Evolutionary conservation across 23 red algal genomes (phyloP).

Genomic region (Chondrus crispus): DNA sequence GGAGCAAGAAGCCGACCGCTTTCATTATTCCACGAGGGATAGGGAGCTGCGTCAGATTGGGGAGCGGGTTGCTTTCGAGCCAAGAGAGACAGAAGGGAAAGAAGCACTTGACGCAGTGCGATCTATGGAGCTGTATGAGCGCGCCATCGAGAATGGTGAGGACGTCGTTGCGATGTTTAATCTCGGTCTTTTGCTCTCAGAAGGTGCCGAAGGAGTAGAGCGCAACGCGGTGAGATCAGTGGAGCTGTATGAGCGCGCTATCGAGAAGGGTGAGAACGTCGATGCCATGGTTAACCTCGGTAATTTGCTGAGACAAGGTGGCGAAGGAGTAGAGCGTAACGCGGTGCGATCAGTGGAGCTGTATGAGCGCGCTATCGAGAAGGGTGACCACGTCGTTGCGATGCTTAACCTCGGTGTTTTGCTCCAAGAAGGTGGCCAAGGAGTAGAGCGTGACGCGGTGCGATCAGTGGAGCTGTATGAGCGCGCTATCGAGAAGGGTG

Average conservation of each 20-base stretch:
- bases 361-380: background rate
- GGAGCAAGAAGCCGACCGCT: too few species aligned
- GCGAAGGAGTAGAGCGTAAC: background rate
- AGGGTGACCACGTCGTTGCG: background rate
- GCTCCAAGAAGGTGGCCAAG: background rate
- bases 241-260: background rate
- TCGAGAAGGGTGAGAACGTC: background rate
- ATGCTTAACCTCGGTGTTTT: conserved; percentile 4
- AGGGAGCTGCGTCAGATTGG: too few species aligned
- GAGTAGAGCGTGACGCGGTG: background rate
- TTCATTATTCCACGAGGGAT: too few species aligned
- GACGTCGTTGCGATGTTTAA: conserved; percentile 18
- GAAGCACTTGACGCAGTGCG: background rate
- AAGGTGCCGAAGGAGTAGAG: conserved; percentile 12
- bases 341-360: background rate
- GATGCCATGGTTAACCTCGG: background rate
- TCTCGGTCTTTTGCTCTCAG: background rate
- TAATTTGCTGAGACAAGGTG: background rate
- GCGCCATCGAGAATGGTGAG: background rate
- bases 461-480: background rate
- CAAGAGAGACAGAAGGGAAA: too few species aligned
- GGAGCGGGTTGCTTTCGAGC: too few species aligned
- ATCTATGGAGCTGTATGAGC: background rate
- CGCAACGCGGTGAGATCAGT: background rate
- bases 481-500: background rate